Evolutionary conservation across 495 filamentous ascomycete genomes (phyloP), one percentile per base, ranked within the genome.

Genomic region (Podospora sp.): DNA sequence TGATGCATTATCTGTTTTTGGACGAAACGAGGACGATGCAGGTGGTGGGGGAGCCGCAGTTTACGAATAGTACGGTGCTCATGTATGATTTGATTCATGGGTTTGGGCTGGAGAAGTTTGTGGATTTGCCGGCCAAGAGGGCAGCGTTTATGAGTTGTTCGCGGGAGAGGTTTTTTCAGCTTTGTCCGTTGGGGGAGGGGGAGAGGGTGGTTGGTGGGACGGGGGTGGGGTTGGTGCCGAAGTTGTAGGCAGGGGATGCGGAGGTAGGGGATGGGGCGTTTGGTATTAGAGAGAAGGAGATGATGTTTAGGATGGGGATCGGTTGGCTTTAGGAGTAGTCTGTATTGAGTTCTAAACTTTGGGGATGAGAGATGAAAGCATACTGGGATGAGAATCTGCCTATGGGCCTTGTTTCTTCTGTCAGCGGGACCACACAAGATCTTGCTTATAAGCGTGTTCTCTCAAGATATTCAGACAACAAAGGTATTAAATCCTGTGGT

Each of bases 1-100:
- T 86, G 73, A 90, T 91, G 77, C 89, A 91, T 72, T 91, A 89
- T 72, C 80, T 87, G 66, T 91, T 88, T 77, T 79, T 91, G 49
- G 89, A 91, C 74, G 89, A 91, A 67, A 85, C 87, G 67, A 85
- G 89, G 29, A 91, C 89, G 3, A 77, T 72, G 65, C 74, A 79
- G 62, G 85, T 88, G 1, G 87, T 91, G 1, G 89, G 89, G 29
- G 89, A 91, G 80, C 88, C 89, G 59, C 85, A 85, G 72, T 84
- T 83, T 33, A 87, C 83, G 11, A 86, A 84, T 64, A 77, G 75
- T 26, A 86, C 82, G 5, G 86, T 91, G 20, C 79, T 91, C 52
- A 84, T 84, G 51, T 90, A 90, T 74, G 89, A 91, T 67, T 83
- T 87, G 64, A 82, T 86, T 29, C 85, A 89, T 65, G 89, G 89